Percentiles rank a stretch among this genome's conserved stretches.
phyloP scores from a whole-genome alignment of 176 grass and related monocot genomes.

The Luzula sylvatica region DNA sequence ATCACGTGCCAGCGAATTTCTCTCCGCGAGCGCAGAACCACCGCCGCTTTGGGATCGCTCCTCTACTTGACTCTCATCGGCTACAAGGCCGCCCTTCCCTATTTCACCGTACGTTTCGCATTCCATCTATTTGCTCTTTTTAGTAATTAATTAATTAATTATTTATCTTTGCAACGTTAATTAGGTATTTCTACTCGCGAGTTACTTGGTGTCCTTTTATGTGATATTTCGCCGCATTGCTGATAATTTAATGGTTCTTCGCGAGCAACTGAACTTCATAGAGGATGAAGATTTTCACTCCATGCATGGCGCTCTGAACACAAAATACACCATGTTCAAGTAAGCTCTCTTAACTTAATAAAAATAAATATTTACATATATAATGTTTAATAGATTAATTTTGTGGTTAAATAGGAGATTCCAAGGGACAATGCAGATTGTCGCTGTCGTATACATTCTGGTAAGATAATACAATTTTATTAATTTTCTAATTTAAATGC shows the following conservation, averaged over 20 bases:
- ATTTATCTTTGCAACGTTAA: neutral
- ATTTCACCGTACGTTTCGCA: conserved; percentile 75
- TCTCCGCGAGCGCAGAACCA: conserved; percentile 57
- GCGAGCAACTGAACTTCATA: conserved; percentile 58
- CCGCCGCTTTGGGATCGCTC: conserved; percentile 48
- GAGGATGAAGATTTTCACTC: conserved; percentile 72
- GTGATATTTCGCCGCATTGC: conserved; percentile 70
- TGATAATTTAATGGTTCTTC: conserved; percentile 53
- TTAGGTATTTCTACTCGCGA: conserved; percentile 64
- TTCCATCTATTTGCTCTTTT: too few species aligned
- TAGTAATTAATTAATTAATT: neutral
- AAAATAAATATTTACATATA: neutral
- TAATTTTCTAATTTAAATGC: neutral
- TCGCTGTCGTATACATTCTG: conserved; percentile 77
- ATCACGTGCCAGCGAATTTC: conserved; percentile 84
- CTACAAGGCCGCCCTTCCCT: conserved; percentile 76
- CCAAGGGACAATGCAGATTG: conserved; percentile 90
- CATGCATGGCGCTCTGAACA: conserved; percentile 64
- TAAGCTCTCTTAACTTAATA: conserved; percentile 6
- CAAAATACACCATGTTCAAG: conserved; percentile 96
- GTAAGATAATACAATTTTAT: conserved; percentile 24
- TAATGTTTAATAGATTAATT: neutral
- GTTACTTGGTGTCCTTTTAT: conserved; percentile 68
- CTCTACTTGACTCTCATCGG: conserved; percentile 90
- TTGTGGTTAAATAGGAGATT: conserved; percentile 60